Evolutionary conservation across 768 basidiomycete genomes (phyloP).

Genomic region (Calocera cornea): DNA sequence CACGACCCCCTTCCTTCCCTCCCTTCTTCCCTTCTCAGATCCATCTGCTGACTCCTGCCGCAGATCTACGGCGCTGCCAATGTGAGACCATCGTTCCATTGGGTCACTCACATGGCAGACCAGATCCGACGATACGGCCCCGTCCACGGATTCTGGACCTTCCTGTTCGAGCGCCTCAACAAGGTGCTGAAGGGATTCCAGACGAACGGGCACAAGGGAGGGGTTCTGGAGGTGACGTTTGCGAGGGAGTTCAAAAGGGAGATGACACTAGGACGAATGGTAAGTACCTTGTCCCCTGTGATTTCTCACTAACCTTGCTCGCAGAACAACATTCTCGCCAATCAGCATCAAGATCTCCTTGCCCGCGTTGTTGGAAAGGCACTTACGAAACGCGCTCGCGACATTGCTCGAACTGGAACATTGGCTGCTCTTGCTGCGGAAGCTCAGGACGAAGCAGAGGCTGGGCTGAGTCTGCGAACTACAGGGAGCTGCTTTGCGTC

Average conservation of each 20-base stretch:
- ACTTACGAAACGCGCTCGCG: background rate
- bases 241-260: slow-evolving; percentile 17
- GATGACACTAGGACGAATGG: too few species aligned
- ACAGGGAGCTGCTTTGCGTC: background rate
- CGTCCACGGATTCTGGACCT: slow-evolving; percentile 4
- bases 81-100: background rate
- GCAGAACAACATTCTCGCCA: too few species aligned
- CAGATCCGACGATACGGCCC: background rate
- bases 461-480: background rate
- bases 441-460: background rate
- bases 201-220: background rate
- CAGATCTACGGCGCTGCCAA: background rate
- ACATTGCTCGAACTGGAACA: background rate
- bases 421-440: background rate
- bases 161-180: slow-evolving; percentile 2
- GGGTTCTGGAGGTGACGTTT: slow-evolving; percentile 5
- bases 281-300: too few species aligned
- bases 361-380: too few species aligned
- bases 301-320: too few species aligned
- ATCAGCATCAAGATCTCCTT: too few species aligned
- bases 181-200: background rate
- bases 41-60: too few species aligned
- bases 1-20: too few species aligned
- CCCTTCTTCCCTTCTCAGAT: background rate
- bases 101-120: background rate